Evolutionary conservation across 139 green algal genomes (phyloP).

Genomic region (Chlorella vulgaris): DNA sequence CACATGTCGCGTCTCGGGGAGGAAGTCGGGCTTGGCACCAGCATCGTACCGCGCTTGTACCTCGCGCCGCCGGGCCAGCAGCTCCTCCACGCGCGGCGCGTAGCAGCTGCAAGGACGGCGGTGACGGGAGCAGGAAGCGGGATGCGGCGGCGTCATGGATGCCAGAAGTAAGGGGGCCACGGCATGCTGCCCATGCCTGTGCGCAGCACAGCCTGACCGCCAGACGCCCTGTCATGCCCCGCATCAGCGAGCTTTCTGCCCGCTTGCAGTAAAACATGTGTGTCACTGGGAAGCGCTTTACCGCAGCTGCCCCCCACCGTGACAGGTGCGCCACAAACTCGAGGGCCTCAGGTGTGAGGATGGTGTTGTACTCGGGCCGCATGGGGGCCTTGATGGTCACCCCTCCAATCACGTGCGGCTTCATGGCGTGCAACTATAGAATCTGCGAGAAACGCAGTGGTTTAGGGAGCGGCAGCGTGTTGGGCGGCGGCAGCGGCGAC

Average conservation of each 20-base stretch:
- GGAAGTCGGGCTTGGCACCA: slow-evolving; percentile 70
- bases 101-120: slow-evolving; percentile 45
- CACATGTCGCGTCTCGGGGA: slow-evolving; percentile 60
- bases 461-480: no score
- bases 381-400: slow-evolving; percentile 12
- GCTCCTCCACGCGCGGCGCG: slow-evolving; percentile 62
- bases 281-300: no score
- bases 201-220: no score
- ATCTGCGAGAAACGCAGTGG: no score
- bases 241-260: no score
- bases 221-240: no score
- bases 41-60: slow-evolving; percentile 66
- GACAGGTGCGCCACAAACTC: slow-evolving; percentile 75
- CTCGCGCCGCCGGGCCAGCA: slow-evolving; percentile 62
- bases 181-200: no score
- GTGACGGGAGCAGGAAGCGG: neutral
- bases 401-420: neutral
- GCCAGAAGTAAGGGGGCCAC: neutral
- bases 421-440: neutral
- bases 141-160: neutral
- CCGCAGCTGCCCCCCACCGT: slow-evolving; percentile 31
- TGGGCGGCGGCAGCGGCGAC: no score
- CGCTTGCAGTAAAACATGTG: no score
- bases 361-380: slow-evolving; percentile 31
- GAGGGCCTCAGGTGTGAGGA: slow-evolving; percentile 66